Conservation (phyloP, 768 basidiomycete species). For the Rhodotorula toruloides region DNA sequence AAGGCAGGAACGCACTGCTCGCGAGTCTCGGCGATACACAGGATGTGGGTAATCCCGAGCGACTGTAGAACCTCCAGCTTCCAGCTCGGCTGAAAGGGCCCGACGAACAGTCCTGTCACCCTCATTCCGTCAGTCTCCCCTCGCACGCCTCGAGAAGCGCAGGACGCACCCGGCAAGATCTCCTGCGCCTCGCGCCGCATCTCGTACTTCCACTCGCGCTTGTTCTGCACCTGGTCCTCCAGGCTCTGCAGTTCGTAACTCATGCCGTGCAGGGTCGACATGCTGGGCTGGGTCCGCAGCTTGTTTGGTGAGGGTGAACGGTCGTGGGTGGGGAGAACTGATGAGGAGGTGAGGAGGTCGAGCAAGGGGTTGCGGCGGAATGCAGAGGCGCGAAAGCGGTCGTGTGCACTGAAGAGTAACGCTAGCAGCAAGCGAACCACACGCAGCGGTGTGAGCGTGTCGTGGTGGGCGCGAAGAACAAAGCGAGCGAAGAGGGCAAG, state of each 20-base stretch:
- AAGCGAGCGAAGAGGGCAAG: too few relatives aligned
- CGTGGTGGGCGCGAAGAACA: too few relatives aligned
- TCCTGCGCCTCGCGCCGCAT: slow-evolving; percentile 95
- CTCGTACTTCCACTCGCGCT: slow-evolving; percentile 63
- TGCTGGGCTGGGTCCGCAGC: background rate
- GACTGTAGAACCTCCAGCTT: slow-evolving; percentile 62
- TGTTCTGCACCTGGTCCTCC: slow-evolving; percentile 25
- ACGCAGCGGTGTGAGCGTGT: too few relatives aligned
- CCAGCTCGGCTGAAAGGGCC: slow-evolving; percentile 84
- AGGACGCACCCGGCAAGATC: slow-evolving; percentile 50
- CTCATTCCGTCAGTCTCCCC: too few relatives aligned
- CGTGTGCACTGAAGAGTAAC: too few relatives aligned
- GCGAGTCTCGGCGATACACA: slow-evolving; percentile 40
- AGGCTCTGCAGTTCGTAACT: slow-evolving; percentile 17
- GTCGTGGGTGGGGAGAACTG: background rate
- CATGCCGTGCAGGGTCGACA: slow-evolving; percentile 20
- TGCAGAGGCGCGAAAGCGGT: too few relatives aligned
- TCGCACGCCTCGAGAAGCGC: too few relatives aligned
- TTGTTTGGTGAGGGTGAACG: background rate
- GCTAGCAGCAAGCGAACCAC: too few relatives aligned
- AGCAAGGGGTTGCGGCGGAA: too few relatives aligned
- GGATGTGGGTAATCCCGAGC: slow-evolving; percentile 81
- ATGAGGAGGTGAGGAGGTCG: background rate
- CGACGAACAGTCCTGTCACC: slow-evolving; percentile 65
- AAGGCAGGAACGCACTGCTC: slow-evolving; percentile 25